Evolutionary conservation across 1,139 yeast species (phyloP), one percentile per base, ranked within the genome.

Genomic region (Saccharomyces uvarum): DNA sequence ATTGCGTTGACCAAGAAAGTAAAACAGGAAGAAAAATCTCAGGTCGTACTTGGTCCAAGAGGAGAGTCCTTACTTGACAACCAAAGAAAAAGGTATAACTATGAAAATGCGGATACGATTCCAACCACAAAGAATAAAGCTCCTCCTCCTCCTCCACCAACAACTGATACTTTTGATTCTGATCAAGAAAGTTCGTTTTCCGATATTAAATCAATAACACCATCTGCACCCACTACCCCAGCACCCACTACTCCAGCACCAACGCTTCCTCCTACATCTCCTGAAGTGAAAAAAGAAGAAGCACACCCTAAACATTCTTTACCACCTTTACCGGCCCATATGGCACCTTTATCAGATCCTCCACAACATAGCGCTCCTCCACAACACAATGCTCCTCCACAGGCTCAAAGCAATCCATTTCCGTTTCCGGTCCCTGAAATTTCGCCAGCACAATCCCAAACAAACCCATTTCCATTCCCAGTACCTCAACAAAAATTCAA

Each of bases 1-100:
- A 81, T 91, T 61, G 95, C 93, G 1, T 73, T 88, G 67, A 82
- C 85, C 66, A 78, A 79, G 62, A 75, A 77, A 57, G 70, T 77
- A 54, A 54, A 63, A 50, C 46, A 67, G 67, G 77, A 60, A 56
- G 72, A 67, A 61, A 64, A 62, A 65, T 62, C 61, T 53, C 67
- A 58, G 62, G 68, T 70, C 26, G 69, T 73, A 4, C 81, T 81
- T 16, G 96, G 96, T 0, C 93, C 95, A 38, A 73, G 97, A 59
- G 97, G 97, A 19, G 75, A 73, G 58, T 59, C 69, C 11, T 53
- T 69, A 24, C 62, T 66, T 14, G 65, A 63, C 27, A 63, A 61
- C 42, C 73, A 70, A 55, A 62, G 73, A 53, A 65, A 63, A 50
- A 61, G 73, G 48, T 70, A 70, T 54, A 65, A 68, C 42, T 67